Evolutionary conservation across 257 asterid genomes (phyloP).

Genomic region (Parsonsia alboflavescens): DNA sequence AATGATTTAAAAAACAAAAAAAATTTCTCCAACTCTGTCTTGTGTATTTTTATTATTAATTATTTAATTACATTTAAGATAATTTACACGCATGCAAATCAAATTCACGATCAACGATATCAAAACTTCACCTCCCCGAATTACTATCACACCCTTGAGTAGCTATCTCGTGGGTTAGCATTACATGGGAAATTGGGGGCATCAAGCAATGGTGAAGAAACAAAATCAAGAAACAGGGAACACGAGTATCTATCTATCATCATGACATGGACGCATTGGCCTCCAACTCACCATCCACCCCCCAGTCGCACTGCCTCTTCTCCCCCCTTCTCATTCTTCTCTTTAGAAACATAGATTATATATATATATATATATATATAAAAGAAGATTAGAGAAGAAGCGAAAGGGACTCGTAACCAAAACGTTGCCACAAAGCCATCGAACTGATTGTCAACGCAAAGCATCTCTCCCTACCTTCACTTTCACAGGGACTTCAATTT

Average conservation of each 20-base stretch:
- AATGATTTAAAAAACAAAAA: no score
- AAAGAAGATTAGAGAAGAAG: not conserved
- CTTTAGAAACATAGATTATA: no score
- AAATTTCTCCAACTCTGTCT: no score
- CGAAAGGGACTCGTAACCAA: constrained; percentile 4
- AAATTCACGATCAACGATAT: no score
- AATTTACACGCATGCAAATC: no score
- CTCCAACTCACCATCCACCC: constrained; percentile 11
- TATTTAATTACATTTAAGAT: no score
- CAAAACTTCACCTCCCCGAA: no score
- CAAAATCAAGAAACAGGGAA: not conserved
- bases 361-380: no score
- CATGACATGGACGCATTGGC: not conserved
- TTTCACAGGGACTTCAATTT: not conserved
- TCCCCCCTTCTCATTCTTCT: not conserved
- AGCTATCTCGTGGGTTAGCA: no score
- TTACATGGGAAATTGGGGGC: no score
- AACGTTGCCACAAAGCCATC: not conserved
- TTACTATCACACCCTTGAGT: no score
- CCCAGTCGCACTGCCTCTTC: not conserved
- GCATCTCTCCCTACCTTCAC: not conserved
- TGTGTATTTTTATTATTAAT: no score
- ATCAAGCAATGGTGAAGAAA: not conserved
- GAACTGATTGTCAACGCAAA: constrained; percentile 1
- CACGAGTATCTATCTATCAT: not conserved